A percentile compares a stretch with the other conserved stretches of the same genome.
Conservation (phyloP, 352 stramenopile genomes). For the Plasmopara muralis region DNA sequence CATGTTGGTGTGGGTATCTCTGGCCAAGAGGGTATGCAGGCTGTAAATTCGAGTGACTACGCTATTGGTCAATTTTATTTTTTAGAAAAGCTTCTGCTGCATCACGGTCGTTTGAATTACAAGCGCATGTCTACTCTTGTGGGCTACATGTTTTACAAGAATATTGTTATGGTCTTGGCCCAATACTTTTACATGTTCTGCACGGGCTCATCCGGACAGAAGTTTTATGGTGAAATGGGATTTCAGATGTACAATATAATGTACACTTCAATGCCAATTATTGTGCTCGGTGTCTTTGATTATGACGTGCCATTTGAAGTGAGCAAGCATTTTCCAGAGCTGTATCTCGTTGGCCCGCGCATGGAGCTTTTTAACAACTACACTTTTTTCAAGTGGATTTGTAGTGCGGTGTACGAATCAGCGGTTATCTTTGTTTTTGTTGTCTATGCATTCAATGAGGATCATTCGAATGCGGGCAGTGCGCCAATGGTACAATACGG, state of each 20-base stretch:
- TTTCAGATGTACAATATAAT: constrained; percentile 92
- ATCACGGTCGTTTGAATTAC: constrained; percentile 97
- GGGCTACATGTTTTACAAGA: constrained; percentile 99
- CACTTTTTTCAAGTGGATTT: constrained; percentile 84
- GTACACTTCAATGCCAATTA: constrained; percentile 90
- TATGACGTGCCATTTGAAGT: constrained; percentile 73
- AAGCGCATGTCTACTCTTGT: constrained; percentile 91
- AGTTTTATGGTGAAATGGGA: constrained; percentile 72
- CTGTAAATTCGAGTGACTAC: constrained; percentile 97
- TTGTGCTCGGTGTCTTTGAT: constrained; percentile 68
- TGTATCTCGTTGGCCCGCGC: constrained; percentile 67
- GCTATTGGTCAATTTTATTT: constrained; percentile 96
- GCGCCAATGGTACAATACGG: constrained; percentile 88
- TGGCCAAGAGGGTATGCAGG: constrained; percentile 90
- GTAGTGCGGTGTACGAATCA: constrained; percentile 64
- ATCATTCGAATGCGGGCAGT: constrained; percentile 75
- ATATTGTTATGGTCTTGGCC: constrained; percentile 86
- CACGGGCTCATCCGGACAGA: constrained; percentile 86
- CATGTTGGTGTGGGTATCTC: constrained; percentile 89
- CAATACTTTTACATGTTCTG: constrained; percentile 91
- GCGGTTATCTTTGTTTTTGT: constrained; percentile 64
- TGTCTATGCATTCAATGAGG: constrained; percentile 65
- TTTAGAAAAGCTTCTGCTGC: constrained; percentile 91
- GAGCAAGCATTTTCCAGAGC: constrained; percentile 53
- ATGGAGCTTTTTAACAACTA: constrained; percentile 80